Evolutionary conservation across 1,139 yeast genomes (phyloP), one percentile per base, ranked within the genome.

Genomic region (Candida sanyaensis): DNA sequence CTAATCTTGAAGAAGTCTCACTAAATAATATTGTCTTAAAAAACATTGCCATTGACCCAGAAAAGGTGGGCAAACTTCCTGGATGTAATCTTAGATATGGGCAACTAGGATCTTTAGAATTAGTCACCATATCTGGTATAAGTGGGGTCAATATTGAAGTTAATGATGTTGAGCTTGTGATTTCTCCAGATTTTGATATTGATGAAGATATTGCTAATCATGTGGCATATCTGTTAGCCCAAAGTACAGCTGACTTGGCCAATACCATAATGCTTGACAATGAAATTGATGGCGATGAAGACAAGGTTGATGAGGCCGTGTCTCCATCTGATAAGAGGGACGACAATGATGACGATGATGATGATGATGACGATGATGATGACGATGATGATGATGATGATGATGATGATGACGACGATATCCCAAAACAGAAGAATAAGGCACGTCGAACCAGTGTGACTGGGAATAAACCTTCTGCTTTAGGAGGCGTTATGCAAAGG

Each of bases 1-100:
- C 91, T 13, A 87, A 90, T 61, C 67, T 91, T 48, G 95, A 89
- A 52, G 77, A 75, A 60, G 92, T 91, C 0, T 85, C 95, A 6
- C 66, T 88, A 38, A 65, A 79, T 78, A 63, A 74, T 55, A 71
- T 75, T 36, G 66, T 79, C 0, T 73, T 90, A 24, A 75, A 78
- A 43, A 84, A 88, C 64, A 80, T 90, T 4, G 77, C 82, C 45
- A 68, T 90, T 24, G 95, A 88, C 61, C 84, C 92, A 0, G 91
- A 86, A 39, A 85, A 84, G 51, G 75, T 88, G 33, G 78, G 80
- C 28, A 66, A 68, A 48, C 55, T 88, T 1, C 95, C 96, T 0
- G 91, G 93, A 2, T 65, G 85, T 43, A 78, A 74, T 53, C 64
- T 89, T 7, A 68, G 92, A 32, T 78, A 78, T 57, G 97, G 96